Conservation (phyloP, 805 yeast species). For the Tetrapisispora phaffii region DNA sequence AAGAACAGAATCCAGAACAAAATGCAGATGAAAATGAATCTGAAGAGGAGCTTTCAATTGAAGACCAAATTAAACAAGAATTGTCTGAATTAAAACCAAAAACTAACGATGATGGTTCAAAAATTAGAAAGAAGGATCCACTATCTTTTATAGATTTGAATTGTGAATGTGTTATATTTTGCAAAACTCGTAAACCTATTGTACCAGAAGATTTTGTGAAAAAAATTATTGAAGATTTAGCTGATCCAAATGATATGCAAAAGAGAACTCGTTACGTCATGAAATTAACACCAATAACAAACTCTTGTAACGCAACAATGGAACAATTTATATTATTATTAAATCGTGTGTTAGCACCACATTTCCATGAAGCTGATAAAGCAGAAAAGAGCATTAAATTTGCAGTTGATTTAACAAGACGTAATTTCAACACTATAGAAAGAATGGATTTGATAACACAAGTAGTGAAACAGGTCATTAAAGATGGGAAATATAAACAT, state of each 20-base stretch:
- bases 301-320: conserved; percentile 60
- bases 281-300: conserved; percentile 69
- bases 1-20: conserved; percentile 9
- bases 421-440: conserved; percentile 68
- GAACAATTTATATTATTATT: conserved; percentile 59
- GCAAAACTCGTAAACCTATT: conserved; percentile 70
- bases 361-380: conserved; percentile 44
- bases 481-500: conserved; percentile 49
- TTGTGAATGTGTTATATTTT: conserved; percentile 77
- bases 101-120: conserved; percentile 17
- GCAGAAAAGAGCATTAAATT: conserved; percentile 37
- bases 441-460: conserved; percentile 64
- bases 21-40: conserved; percentile 22
- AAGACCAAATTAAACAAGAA: conserved; percentile 66
- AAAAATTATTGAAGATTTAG: conserved; percentile 51
- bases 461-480: conserved; percentile 64
- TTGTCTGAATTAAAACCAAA: conserved; percentile 47
- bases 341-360: conserved; percentile 50
- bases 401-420: conserved; percentile 69
- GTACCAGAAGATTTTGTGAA: conserved; percentile 66
- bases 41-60: conserved; percentile 48
- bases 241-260: conserved; percentile 31
- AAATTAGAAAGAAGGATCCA: conserved; percentile 35
- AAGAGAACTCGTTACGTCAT: conserved; percentile 68
- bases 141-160: conserved; percentile 54